Conservation (phyloP, 2,329 filamentous ascomycete species). For the Cordyceps farinosa region DNA sequence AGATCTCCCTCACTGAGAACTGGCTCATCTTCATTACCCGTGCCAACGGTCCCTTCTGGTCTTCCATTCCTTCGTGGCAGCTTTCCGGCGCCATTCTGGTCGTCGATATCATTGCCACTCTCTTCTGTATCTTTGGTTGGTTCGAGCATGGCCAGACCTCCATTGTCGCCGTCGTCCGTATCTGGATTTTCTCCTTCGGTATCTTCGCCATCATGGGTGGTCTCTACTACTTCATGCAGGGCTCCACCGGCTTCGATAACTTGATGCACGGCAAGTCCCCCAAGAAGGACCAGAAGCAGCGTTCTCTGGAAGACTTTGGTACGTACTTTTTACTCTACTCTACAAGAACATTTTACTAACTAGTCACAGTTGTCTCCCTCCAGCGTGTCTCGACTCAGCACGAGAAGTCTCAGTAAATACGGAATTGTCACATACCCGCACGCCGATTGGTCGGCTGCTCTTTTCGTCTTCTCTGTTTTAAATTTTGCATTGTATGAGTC, state of each 20-base stretch:
- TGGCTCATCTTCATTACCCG: conserved; percentile 97
- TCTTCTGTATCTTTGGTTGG: conserved; percentile 83
- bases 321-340: conserved; percentile 41
- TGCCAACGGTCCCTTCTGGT: conserved; percentile 91
- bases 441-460: conserved; percentile 31
- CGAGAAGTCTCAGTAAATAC: conserved; percentile 73
- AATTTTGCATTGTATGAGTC: conserved; percentile 40
- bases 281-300: conserved; percentile 78
- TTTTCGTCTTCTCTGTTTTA: conserved; percentile 38
- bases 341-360: conserved; percentile 42
- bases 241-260: conserved; percentile 80
- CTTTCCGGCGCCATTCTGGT: conserved; percentile 71
- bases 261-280: conserved; percentile 87
- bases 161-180: conserved; percentile 79
- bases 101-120: conserved; percentile 79
- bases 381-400: conserved; percentile 90
- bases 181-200: conserved; percentile 90
- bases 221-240: conserved; percentile 73
- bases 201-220: conserved; percentile 80
- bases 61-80: conserved; percentile 83
- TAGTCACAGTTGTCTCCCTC: conserved; percentile 70
- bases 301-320: conserved; percentile 86
- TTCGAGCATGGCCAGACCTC: conserved; percentile 66
- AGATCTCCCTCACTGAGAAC: conserved; percentile 89
- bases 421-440: conserved; percentile 37